phyloP scores from a whole-genome alignment of 768 basidiomycete genomes.

The Pleurotus ostreatus region DNA sequence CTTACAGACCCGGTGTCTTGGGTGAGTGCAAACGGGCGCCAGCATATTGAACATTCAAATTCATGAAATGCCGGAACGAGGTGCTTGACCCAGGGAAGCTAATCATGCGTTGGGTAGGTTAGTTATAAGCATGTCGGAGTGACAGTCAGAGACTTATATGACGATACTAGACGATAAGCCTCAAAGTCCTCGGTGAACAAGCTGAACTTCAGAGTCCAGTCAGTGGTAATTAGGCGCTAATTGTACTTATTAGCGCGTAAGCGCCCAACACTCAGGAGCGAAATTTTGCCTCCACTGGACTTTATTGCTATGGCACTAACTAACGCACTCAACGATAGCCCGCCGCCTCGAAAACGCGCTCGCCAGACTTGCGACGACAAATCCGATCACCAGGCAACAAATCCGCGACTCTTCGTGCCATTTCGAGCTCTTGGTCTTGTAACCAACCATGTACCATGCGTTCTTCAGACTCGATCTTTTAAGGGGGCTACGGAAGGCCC shows the following conservation, averaged over 20 bases:
- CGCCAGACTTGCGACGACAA: slow-evolving; percentile 29
- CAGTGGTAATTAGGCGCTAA: too few relatives aligned
- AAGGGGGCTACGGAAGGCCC: slow-evolving; percentile 87
- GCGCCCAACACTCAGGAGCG: neutral
- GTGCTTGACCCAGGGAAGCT: too few relatives aligned
- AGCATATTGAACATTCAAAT: too few relatives aligned
- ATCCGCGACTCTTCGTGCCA: slow-evolving; percentile 75
- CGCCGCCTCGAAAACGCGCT: slow-evolving; percentile 50
- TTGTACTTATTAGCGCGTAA: neutral
- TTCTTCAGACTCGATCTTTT: slow-evolving; percentile 77
- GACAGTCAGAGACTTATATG: too few relatives aligned
- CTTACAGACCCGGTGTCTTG: too few relatives aligned
- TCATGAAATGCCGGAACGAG: too few relatives aligned
- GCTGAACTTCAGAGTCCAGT: too few relatives aligned
- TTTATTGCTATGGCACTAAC: slow-evolving; percentile 9
- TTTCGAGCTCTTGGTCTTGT: slow-evolving; percentile 95
- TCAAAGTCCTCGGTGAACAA: too few relatives aligned
- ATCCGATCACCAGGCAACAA: slow-evolving; percentile 19
- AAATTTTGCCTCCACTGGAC: neutral
- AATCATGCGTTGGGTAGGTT: too few relatives aligned
- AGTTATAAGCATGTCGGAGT: too few relatives aligned
- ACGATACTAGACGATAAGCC: too few relatives aligned
- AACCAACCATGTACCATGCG: slow-evolving; percentile 87
- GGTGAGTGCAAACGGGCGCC: too few relatives aligned
- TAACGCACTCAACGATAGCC: slow-evolving; percentile 15